Evolutionary conservation across 2,329 filamentous ascomycete genomes (phyloP).

Genomic region (Colletotrichum karsti): DNA sequence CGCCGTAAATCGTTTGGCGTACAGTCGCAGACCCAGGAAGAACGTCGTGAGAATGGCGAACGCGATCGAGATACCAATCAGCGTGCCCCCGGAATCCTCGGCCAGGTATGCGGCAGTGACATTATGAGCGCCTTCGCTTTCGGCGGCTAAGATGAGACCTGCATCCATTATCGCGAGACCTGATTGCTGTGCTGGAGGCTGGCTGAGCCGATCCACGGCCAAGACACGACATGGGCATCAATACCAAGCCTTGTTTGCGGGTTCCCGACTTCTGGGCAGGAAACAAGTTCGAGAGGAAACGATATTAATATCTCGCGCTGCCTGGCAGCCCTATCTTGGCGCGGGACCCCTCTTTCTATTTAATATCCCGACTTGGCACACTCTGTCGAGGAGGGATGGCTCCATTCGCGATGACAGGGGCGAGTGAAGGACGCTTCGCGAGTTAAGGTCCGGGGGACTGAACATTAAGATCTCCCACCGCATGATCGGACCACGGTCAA

Average conservation of each 20-base stretch:
- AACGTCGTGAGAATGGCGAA: constrained; percentile 20
- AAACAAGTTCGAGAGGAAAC: not conserved
- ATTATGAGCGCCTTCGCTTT: not conserved
- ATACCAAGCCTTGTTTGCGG: not conserved
- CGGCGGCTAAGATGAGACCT: not conserved
- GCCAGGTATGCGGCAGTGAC: constrained; percentile 19
- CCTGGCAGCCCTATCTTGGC: not conserved
- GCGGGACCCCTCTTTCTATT: constrained; percentile 14
- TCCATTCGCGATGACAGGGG: not conserved
- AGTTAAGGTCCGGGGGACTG: not conserved
- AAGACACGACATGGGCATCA: constrained; percentile 19
- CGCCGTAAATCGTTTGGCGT: constrained; percentile 22
- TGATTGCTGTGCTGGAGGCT: not conserved
- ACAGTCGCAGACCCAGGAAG: constrained; percentile 18
- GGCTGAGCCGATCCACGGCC: constrained; percentile 25
- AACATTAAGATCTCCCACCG: not conserved
- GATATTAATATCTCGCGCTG: not conserved
- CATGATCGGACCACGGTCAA: not conserved
- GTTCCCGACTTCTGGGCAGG: not conserved
- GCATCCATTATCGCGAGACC: not conserved
- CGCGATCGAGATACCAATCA: constrained; percentile 32
- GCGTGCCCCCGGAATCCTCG: constrained; percentile 21
- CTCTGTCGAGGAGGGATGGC: not conserved
- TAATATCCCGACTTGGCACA: constrained; percentile 15
- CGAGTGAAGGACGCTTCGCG: not conserved